phyloP scores from a whole-genome alignment of 345 rosid genomes.

The Gossypium ekmanianum region DNA sequence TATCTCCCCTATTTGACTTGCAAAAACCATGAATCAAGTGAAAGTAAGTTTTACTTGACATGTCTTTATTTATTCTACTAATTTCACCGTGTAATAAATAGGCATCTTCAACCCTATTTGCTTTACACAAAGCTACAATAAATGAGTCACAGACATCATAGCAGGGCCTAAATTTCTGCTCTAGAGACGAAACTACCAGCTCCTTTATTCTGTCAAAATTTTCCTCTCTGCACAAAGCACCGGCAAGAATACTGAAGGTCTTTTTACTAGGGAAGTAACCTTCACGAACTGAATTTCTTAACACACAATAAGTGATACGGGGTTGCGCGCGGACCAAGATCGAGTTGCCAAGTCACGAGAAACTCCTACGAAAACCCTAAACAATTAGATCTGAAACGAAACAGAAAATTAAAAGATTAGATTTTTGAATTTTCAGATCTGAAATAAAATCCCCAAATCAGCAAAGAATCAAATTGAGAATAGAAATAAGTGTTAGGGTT shows the following conservation, averaged over 20 bases:
- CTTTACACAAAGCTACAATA: conserved; percentile 56
- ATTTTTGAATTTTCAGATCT: too few relatives aligned
- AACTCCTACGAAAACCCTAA: too few relatives aligned
- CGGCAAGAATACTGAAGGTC: conserved; percentile 50
- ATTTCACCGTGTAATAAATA: conserved; percentile 47
- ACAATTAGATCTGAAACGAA: too few relatives aligned
- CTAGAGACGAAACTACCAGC: conserved; percentile 39
- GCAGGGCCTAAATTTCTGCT: conserved; percentile 40
- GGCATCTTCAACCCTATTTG: conserved; percentile 55
- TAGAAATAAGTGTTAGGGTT: too few relatives aligned
- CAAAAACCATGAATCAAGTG: conserved; percentile 52
- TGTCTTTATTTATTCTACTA: conserved; percentile 31
- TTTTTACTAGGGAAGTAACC: conserved; percentile 55
- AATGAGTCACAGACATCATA: conserved; percentile 36
- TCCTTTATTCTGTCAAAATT: conserved; percentile 65
- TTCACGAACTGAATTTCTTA: conserved; percentile 45
- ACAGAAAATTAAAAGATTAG: too few relatives aligned
- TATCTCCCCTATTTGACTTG: conserved; percentile 46
- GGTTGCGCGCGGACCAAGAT: too few relatives aligned
- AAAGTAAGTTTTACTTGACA: conserved; percentile 25
- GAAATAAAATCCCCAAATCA: too few relatives aligned
- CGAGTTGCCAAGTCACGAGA: too few relatives aligned
- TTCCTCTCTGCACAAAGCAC: conserved; percentile 60
- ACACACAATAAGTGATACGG: conserved; percentile 33
- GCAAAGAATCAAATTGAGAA: too few relatives aligned